Evolutionary conservation across 2,329 filamentous ascomycete species (phyloP), one percentile per base, ranked within the genome.

Genomic region (Venturia pyrina): DNA sequence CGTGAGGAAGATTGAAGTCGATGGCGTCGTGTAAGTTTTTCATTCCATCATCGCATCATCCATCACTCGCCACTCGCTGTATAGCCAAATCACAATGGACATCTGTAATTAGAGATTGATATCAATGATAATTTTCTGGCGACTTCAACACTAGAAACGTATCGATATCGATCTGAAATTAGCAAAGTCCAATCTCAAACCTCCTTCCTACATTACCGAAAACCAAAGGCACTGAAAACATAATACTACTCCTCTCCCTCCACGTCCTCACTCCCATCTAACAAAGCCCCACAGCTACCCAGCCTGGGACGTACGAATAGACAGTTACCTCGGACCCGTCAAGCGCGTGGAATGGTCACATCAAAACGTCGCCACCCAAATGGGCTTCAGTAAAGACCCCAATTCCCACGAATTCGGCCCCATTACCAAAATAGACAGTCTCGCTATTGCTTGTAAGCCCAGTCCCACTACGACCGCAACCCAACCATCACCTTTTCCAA

Each of bases 291-390:
- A 24, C 41, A 64, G 62, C 4, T 53, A 64, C 15, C 62, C 46
- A 28, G 24, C 62, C 10, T 64, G 46, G 41, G 62, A 64, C 34
- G 37, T 46, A 13, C 62, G 62, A 17, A 46, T 64, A 43, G 62
- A 64, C 28, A 48, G 37, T 15, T 46, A 32, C 34, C 59, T 46
- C n/a, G 43, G 43, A n/a, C n/a, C 8, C 24, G 62, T 53, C 34
- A 64, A 64, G 8, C 21, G 62, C 6, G 21, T 64, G 3, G 46
- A 28, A 37, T 64, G 62, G 62, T 46, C 41, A 19, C 43, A 64
- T n/a, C 19, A 28, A 21, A 48, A 19, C 10, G 15, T n/a, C 2
- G 15, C 41, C 19, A 37, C 34, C n/a, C 10, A 11, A 34, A 4
- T 19, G 40, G 21, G 13, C 4, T 15, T 32, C n/a, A 24, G n/a